Evolutionary conservation across 192 early-diverging fungal species (phyloP), one percentile per base, ranked within the genome.

Genomic region (Borealophlyctis nickersoniae): DNA sequence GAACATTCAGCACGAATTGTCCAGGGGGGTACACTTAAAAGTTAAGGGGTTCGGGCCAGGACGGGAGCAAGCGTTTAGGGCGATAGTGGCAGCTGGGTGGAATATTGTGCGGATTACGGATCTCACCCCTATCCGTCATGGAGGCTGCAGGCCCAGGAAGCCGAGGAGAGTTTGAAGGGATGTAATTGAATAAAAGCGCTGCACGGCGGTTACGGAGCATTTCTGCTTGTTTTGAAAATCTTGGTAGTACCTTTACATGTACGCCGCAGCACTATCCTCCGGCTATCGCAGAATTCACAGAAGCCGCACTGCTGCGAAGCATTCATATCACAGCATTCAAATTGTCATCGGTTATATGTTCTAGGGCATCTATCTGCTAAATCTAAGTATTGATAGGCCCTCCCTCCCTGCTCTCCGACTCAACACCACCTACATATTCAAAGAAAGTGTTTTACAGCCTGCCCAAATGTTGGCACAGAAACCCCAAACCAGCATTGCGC

Each of bases 21-120:
- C 74, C 34, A 77, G 89, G 11, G 85, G 79, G 28, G 57, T 93
- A 24, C 91, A 96, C 67, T 68, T 98, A 33, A 76, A 86, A 50
- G 77, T 98, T 29, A 92, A 93, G 65, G 92, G 92, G 27, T 95
- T 94, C 73, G 95, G 95, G 2, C 84, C 89, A 0, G 95, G 93
- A 3, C 74, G 95, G 36, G 93, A 95, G 70, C 92, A 93, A 51
- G 90, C 89, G 0, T 95, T 91, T 81, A 89, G 92, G 73, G 92
- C 93, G 3, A 71, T 96, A 13, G 73, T 83, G 28, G 82, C 86
- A 11, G 68, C 85, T 34, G 91, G 90, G 5, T 95, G 92, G 91
- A 78, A 73, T 28, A 75, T 96, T 52, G 81, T 72, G 56, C 76
- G 88, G 23, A 78, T 98, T 30, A 85, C 87, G 9, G 95, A 98